Base-by-base conservation (phyloP, 1,284 basidiomycete species). In the Prillingera fragicola region DNA sequence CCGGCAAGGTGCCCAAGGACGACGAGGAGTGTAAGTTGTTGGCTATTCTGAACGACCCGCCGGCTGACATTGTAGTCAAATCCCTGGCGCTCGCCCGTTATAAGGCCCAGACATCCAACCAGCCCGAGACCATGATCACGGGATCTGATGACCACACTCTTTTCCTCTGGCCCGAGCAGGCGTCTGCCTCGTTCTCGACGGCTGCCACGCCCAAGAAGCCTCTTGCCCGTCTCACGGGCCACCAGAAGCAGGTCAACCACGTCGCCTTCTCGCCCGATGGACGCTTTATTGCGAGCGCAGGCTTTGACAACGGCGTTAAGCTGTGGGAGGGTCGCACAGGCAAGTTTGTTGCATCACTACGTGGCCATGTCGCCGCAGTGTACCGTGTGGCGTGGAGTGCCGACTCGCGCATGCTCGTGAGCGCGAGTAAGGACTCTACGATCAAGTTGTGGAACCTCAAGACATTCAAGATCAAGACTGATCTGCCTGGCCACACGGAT, bases 251-350 rank as follows among this genome's bases (percentile, higher is more conserved):
- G 66, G 83, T 97, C 36, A 85, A 88, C 42, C 94, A 98, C 64
- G 94, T 97, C 40, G 84, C 82, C 1, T 98, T 98, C 71, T 91
- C 87, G 26, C 92, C 95, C 0, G 91, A 98, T 69, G 92, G 91
- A 1, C 77, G 87, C 25, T 85, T 84, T 78, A 85, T 88, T 21
- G 94, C 92, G 12, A 87, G 83, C 41, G 92, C 88, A 3, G 85
- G 86, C 14, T 97, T 87, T 75, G 94, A 98, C 68, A 87, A 83
- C 59, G 84, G 83, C 42, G 85, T 97, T 51, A 84, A 94, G 52
- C 73, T 97, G 15, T 98, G 94, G 94, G 89, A 95, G 58, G 91
- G 89, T 0, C 74, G 80, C 48, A 90, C 90, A 26, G 94, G 94
- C 38, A 94, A 91, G 74, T 79, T 91, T 60, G 79, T 94, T 18